Evolutionary conservation across 768 basidiomycete species (phyloP), one percentile per base, ranked within the genome.

Genomic region (Mycena vitilis): DNA sequence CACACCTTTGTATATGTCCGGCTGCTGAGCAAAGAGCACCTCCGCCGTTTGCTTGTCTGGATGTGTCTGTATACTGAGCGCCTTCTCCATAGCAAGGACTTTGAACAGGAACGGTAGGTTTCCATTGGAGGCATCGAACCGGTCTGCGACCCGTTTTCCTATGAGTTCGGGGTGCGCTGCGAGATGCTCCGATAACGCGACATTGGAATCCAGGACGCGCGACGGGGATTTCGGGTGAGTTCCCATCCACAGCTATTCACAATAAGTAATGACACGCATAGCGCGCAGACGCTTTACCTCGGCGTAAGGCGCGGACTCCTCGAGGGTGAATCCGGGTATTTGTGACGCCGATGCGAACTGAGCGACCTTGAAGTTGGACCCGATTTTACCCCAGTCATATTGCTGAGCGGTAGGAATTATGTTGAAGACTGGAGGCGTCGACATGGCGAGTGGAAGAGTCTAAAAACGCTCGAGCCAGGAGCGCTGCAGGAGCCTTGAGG

Each of bases 351-450:
- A 74, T 0, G 93, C 94, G 58, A 94, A 90, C 75, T 95, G 91
- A 7, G 97, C 96, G n/a, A 94, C 98, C 77, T 94, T 93, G 69
- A 94, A 94, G n/a, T 82, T 82, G 16, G 80, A 81, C 5, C 97
- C 97, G 18, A 88, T 81, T 82, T 94, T 96, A 22, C 97, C 97
- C 97, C 97, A 99, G 76, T 96, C 95, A 77, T 98, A 98, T 68
- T 89, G 86, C 77, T 99, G 96, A 1, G 89, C 87, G 9, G 95
- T 96, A 3, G 95, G 94, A 7, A 84, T 73, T 73, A 98, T 86
- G 78, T 91, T 93, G 83, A 98, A 95, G 18, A 95, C 89, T 1
- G 81, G 49, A 40, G 45, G n/a, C 22, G 68, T 60, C 34, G 63
- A 61, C 58, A 69, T 65, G 58, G 63, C 2, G n/a, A n/a, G n/a